phyloP scores from a whole-genome alignment of 192 early-diverging fungal genomes.

The Podila horticola region DNA sequence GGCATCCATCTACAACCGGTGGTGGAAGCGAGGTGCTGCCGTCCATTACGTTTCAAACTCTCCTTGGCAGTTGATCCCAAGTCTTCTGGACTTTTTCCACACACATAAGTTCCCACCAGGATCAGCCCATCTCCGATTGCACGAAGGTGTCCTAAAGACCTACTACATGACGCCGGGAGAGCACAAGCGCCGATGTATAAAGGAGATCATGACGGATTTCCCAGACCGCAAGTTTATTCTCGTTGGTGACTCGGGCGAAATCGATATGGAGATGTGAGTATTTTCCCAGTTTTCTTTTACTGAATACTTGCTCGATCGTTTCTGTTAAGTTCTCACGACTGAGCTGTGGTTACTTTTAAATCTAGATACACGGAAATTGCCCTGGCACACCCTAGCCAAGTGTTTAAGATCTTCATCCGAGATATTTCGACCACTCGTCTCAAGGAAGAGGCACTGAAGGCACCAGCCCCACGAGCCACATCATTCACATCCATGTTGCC shows the following conservation, averaged over 20 bases:
- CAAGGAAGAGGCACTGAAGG: background rate
- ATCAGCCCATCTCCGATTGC: slow-evolving; percentile 72
- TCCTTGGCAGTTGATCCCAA: slow-evolving; percentile 84
- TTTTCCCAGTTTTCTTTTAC: background rate
- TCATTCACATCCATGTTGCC: slow-evolving; percentile 24
- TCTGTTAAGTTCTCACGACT: background rate
- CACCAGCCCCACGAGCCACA: slow-evolving; percentile 1
- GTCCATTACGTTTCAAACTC: slow-evolving; percentile 91
- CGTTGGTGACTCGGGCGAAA: slow-evolving; percentile 88
- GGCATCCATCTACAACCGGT: slow-evolving; percentile 69
- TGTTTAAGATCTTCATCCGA: slow-evolving; percentile 78
- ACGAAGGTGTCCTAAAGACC: slow-evolving; percentile 67
- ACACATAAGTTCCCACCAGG: slow-evolving; percentile 78
- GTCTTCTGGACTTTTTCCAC: slow-evolving; percentile 72
- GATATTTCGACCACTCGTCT: slow-evolving; percentile 54
- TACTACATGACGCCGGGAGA: slow-evolving; percentile 64
- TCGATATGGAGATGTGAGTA: slow-evolving; percentile 76
- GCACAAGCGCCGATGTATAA: slow-evolving; percentile 65
- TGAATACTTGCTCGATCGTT: background rate
- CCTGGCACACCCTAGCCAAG: slow-evolving; percentile 57
- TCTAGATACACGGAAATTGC: slow-evolving; percentile 64
- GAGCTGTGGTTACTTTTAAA: background rate
- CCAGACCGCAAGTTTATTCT: slow-evolving; percentile 82
- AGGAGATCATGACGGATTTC: slow-evolving; percentile 65
- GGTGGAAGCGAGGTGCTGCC: slow-evolving; percentile 68